Conservation (phyloP, 257 asterid genomes). For the Rubia yunnanensis region DNA sequence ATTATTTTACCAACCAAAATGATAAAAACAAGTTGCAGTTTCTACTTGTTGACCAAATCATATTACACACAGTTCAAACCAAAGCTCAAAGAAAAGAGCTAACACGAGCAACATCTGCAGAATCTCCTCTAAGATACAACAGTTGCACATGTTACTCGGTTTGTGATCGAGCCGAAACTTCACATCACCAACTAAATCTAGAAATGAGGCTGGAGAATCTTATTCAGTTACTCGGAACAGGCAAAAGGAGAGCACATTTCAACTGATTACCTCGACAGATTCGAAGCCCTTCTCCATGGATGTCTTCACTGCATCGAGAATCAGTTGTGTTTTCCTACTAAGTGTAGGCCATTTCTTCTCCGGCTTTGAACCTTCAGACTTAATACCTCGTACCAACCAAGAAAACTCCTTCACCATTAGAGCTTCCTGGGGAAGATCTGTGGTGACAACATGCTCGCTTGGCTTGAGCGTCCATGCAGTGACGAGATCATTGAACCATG, state of each 20-base stretch:
- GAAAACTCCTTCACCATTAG: constrained; percentile 63
- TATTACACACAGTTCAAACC: neutral
- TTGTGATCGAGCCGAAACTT: neutral
- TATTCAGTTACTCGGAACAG: neutral
- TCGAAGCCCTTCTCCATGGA: constrained; percentile 49
- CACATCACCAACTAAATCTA: neutral
- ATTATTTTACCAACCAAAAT: too few relatives aligned
- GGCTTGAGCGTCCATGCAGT: constrained; percentile 36
- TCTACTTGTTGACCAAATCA: neutral
- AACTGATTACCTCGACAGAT: constrained; percentile 30
- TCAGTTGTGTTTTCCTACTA: constrained; percentile 57
- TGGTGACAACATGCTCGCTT: constrained; percentile 26
- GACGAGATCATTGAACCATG: constrained; percentile 24
- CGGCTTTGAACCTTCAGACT: constrained; percentile 20
- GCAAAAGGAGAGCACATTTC: neutral
- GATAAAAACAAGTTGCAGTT: too few relatives aligned
- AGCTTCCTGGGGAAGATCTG: constrained; percentile 68
- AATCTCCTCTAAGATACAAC: neutral
- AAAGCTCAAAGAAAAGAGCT: neutral
- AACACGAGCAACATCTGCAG: neutral
- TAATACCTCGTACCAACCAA: constrained; percentile 31
- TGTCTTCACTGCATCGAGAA: constrained; percentile 59
- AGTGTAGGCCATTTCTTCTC: constrained; percentile 54
- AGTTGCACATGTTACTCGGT: neutral
- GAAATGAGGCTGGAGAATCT: neutral